Conservation (phyloP, 345 rosid genomes). For the Arabidopsis suecica region DNA sequence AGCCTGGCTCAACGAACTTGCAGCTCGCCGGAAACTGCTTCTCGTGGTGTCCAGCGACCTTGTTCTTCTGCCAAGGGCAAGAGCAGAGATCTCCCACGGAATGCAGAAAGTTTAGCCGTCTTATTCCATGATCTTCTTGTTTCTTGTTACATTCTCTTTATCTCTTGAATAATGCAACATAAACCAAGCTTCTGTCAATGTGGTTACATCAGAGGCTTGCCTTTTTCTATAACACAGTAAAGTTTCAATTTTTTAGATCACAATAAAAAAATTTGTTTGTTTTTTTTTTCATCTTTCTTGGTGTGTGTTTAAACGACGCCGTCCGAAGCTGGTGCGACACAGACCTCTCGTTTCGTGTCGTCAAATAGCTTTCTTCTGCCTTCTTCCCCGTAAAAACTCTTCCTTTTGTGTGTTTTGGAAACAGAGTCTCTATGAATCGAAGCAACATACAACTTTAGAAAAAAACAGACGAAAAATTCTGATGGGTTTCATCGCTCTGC, state of each 20-base stretch:
- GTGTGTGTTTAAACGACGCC: conserved; percentile 1
- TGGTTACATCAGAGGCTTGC: no score
- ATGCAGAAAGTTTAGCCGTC: conserved; percentile 59
- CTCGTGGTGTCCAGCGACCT: conserved; percentile 67
- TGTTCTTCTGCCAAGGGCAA: conserved; percentile 80
- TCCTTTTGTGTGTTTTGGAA: neutral
- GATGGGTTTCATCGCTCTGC: conserved; percentile 45
- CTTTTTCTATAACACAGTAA: no score
- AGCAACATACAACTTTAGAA: conserved; percentile 6
- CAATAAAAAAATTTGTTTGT: no score
- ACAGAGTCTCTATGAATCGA: conserved; percentile 23
- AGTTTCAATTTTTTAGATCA: no score
- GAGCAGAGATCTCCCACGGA: conserved; percentile 69
- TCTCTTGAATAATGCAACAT: no score
- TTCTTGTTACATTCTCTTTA: neutral
- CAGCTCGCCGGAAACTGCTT: conserved; percentile 74
- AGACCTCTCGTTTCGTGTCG: conserved; percentile 27
- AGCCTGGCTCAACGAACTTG: conserved; percentile 64
- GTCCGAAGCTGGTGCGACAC: conserved; percentile 15
- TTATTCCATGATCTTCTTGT: conserved; percentile 33
- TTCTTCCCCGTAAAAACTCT: neutral
- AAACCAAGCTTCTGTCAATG: no score
- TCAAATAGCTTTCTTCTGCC: neutral
- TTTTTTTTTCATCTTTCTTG: neutral
- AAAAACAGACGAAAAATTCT: neutral